phyloP scores from a whole-genome alignment of 2,329 filamentous ascomycete species.

The Capronia epimyces region DNA sequence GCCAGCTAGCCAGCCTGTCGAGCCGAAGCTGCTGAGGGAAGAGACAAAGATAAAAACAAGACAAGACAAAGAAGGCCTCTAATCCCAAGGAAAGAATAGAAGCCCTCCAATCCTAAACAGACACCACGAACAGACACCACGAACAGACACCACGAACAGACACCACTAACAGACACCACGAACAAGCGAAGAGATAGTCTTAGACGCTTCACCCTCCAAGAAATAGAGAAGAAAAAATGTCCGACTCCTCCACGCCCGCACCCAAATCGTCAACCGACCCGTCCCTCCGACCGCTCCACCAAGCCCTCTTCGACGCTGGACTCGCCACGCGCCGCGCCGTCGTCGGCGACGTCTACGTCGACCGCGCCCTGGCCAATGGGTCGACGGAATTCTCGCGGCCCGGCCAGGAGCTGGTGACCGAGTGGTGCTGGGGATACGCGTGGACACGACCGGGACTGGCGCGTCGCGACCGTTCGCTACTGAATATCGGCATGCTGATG shows the following conservation, averaged over 20 bases:
- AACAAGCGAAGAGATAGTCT: too few species aligned
- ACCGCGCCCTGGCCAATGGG: conserved; percentile 33
- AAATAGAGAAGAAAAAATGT: too few species aligned
- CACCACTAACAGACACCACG: too few species aligned
- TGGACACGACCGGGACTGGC: conserved; percentile 61
- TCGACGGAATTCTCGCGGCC: conserved; percentile 27
- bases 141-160: too few species aligned
- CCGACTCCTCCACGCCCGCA: background rate
- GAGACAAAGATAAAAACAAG: too few species aligned
- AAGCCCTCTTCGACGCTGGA: conserved; percentile 54
- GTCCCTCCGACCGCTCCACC: conserved; percentile 16
- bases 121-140: too few species aligned
- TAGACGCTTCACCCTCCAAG: too few species aligned
- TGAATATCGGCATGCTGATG: conserved; percentile 62
- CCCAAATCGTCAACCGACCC: conserved; percentile 20
- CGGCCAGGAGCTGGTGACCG: conserved; percentile 44
- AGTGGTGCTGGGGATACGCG: conserved; percentile 56
- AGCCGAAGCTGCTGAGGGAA: too few species aligned
- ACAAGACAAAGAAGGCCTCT: too few species aligned
- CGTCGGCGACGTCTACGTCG: conserved; percentile 57
- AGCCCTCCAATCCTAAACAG: too few species aligned
- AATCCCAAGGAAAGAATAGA: too few species aligned
- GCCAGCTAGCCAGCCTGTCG: too few species aligned
- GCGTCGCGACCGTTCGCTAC: conserved; percentile 55
- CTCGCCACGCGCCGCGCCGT: conserved; percentile 56